Base-by-base conservation (phyloP, 1,139 yeast genomes). In the Geotrichum cucujoidarum region DNA sequence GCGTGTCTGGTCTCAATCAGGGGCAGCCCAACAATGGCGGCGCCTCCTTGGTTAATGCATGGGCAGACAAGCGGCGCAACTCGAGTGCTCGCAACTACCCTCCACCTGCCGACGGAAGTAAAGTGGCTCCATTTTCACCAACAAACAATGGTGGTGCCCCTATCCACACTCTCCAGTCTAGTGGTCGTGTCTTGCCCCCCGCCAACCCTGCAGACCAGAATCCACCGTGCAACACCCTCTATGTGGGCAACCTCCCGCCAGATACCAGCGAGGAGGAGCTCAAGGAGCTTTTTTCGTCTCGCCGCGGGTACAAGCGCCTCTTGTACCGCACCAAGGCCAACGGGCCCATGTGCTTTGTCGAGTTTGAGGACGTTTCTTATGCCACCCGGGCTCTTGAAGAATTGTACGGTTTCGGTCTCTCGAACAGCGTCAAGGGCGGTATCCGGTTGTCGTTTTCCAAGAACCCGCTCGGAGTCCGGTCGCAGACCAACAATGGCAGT, bases 301-400 rank as follows among this genome's bases (percentile, higher is more conserved):
- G 92, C 61, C 81, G 84, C 53, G 98, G 98, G 2, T 92, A 92
- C 71, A 82, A 95, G 64, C 74, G 98, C 50, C 74, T 92, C 49
- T 86, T 95, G 33, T 92, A 92, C 73, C 77, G 97, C 57, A 71
- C 74, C 40, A 72, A 72, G 61, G 70, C 70, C 47, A 72, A 72
- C 55, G 98, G 98, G 1, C 98, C 98, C 47, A 92, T 92, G 97
- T 92, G 98, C 68, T 92, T 92, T 75, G 98, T 92, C 49, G 98
- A 92, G 70, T 92, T 92, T 72, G 97, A 92, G 59, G 97, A 90
- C 65, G 95, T 92, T 44, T 83, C 86, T 1, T 87, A 79, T 66
- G 98, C 98, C 2, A 89, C 97, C 0, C 75, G 89, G 58, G 97
- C 97, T 0, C 74, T 92, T 55, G 95, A 95, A 32, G 96, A 89